phyloP scores from a whole-genome alignment of 2,329 filamentous ascomycete species.

The Ophiostoma piceae region DNA sequence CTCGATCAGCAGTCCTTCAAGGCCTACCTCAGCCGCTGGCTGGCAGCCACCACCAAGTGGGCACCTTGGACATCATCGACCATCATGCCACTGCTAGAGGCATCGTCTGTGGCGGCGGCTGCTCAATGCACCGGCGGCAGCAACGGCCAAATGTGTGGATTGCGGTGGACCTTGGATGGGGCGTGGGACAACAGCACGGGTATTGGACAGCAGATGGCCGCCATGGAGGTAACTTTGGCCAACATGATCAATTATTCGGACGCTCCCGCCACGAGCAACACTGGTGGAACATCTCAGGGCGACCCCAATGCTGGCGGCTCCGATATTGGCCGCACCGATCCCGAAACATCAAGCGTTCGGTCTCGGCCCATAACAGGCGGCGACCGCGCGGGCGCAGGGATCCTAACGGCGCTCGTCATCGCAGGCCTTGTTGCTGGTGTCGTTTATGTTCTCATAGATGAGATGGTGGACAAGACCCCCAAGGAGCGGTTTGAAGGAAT shows the following conservation, averaged over 20 bases:
- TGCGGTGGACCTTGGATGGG: constrained; percentile 47
- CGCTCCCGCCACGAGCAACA: constrained; percentile 38
- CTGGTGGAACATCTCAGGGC: constrained; percentile 48
- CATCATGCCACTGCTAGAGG: constrained; percentile 49
- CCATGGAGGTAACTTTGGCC: constrained; percentile 58
- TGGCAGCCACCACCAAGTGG: constrained; percentile 58
- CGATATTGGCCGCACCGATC: constrained; percentile 19
- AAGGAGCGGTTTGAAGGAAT: constrained; percentile 34
- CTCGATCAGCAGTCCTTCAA: constrained; percentile 60
- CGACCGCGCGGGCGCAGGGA: constrained; percentile 26
- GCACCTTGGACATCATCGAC: constrained; percentile 52
- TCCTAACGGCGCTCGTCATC: constrained; percentile 43
- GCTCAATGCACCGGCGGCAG: constrained; percentile 53
- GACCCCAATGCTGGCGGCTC: constrained; percentile 38
- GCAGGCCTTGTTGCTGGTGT: constrained; percentile 50
- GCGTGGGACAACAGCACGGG: constrained; percentile 55
- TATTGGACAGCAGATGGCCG: constrained; percentile 67
- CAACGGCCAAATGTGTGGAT: constrained; percentile 55
- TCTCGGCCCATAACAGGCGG: constrained; percentile 17
- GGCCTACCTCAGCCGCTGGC: constrained; percentile 57
- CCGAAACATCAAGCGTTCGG: neutral
- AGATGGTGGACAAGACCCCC: constrained; percentile 37
- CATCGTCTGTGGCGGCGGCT: constrained; percentile 54
- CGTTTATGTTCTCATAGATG: constrained; percentile 47
- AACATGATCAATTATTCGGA: constrained; percentile 49